A percentile compares a stretch with the other conserved stretches of the same genome.
Evolutionary conservation across 345 rosid genomes (phyloP).

Genomic region (Barbarea vulgaris): DNA sequence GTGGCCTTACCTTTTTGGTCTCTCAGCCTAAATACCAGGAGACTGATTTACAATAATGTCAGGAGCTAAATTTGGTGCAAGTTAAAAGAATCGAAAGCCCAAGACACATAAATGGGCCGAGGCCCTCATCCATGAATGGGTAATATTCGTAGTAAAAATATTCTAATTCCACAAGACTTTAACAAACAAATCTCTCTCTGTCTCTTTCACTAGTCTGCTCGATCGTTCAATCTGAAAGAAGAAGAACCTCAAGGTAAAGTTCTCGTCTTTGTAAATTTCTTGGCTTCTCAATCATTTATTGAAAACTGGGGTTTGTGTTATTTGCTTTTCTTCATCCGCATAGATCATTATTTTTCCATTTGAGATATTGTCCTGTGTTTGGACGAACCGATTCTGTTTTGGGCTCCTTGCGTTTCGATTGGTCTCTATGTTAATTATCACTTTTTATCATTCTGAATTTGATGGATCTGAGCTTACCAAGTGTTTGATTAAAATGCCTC

Average conservation of each 20-base stretch:
- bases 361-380: neutral
- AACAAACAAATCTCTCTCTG: neutral
- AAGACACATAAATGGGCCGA: no score
- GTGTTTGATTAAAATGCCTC: neutral
- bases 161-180: neutral
- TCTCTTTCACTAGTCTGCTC: slow-evolving; percentile 3
- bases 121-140: neutral
- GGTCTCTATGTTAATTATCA: no score
- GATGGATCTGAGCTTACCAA: slow-evolving; percentile 11
- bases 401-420: neutral
- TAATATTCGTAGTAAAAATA: no score
- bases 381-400: neutral
- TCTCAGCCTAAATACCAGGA: no score
- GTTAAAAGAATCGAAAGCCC: no score
- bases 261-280: neutral
- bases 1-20: no score
- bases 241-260: slow-evolving; percentile 32
- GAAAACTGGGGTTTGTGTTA: neutral
- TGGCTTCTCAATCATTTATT: neutral
- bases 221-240: slow-evolving; percentile 24
- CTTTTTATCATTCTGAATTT: slow-evolving; percentile 18
- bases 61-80: no score
- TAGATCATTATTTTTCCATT: neutral
- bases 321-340: neutral
- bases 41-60: no score